Evolutionary conservation across 768 basidiomycete species (phyloP).

Genomic region (Boletus speciosus): DNA sequence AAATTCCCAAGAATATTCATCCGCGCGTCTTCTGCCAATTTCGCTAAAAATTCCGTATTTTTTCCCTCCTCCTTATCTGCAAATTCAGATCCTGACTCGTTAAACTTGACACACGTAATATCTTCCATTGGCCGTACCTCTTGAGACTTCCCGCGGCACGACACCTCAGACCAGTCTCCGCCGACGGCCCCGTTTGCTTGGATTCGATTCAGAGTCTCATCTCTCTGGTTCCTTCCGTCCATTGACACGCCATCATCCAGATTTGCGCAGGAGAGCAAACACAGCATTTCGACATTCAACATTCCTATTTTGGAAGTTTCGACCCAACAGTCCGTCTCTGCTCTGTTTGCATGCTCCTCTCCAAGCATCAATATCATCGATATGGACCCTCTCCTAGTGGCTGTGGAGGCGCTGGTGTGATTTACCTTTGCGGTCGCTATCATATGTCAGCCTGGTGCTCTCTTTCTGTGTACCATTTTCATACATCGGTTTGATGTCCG

Average conservation of each 20-base stretch:
- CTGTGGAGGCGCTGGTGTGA: slow-evolving; percentile 19
- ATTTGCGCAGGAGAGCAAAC: neutral
- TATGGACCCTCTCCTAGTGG: slow-evolving; percentile 13
- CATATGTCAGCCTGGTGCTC: neutral
- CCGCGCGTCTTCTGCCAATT: slow-evolving; percentile 19
- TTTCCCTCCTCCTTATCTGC: slow-evolving; percentile 33
- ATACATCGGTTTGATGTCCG: slow-evolving; percentile 1
- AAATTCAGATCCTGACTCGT: slow-evolving; percentile 32
- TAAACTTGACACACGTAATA: slow-evolving; percentile 29
- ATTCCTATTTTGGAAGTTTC: slow-evolving; percentile 23
- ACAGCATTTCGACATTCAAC: slow-evolving; percentile 23
- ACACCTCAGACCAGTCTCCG: slow-evolving; percentile 21
- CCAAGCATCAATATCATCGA: neutral
- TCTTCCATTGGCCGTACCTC: slow-evolving; percentile 22
- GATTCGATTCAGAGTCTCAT: neutral
- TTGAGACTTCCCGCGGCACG: slow-evolving; percentile 30
- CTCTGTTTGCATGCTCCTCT: slow-evolving; percentile 2
- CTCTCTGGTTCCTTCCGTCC: slow-evolving; percentile 17
- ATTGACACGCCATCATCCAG: neutral
- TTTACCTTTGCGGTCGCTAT: slow-evolving; percentile 21
- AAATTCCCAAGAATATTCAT: slow-evolving; percentile 31
- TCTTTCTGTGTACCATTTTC: slow-evolving; percentile 3
- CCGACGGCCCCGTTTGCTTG: slow-evolving; percentile 28
- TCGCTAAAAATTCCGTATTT: slow-evolving; percentile 33
- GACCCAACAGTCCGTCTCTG: slow-evolving; percentile 21